Evolutionary conservation across 495 filamentous ascomycete genomes (phyloP), one percentile per base, ranked within the genome.

Genomic region (Neurospora sp.): DNA sequence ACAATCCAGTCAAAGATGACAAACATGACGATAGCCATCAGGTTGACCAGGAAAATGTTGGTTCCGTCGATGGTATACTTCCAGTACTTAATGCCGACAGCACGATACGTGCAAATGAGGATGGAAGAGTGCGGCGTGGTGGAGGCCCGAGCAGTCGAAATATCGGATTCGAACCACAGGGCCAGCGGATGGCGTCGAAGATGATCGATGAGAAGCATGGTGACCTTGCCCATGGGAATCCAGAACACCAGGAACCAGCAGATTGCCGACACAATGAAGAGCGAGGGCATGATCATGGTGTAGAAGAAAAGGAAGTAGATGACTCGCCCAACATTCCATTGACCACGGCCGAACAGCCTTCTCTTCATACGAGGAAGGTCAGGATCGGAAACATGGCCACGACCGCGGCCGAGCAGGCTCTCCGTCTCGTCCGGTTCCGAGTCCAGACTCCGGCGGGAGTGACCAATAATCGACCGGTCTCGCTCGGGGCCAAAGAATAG

Each of bases 1-100:
- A 98, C 85, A 72, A 86, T 90, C 85, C 94, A 97, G 83, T 99
- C 96, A 75, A 95, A 90, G 74, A 98, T 95, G 77, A 93, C 93
- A 76, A 99, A 97, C 20, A 92, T 81, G 59, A 98, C 95, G 40
- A 99, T 87, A 27, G 87, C 90, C 81, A 98, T 92, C 61, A 99
- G 86, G 78, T 99, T 99, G 84, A 99, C 97, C 77, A 99, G 89
- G 82, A 98, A 98, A 78, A 99, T 95, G 82, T 99, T 99, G 65
- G 96, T 98, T 70, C 96, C 96, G 76, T 98, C 96, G 73, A 99
- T 86, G 16, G 96, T 99, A 81, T 99, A 99, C 80, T 98, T 99
- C 94, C 96, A 99, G 83, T 99, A 99, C 81, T 95, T 94, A 68
- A 90, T 82, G 27, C 96, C 96, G 16, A 94, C 95, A 39, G 95